Evolutionary conservation across 306 rosid genomes (phyloP).

Genomic region (Ormosia emarginata): DNA sequence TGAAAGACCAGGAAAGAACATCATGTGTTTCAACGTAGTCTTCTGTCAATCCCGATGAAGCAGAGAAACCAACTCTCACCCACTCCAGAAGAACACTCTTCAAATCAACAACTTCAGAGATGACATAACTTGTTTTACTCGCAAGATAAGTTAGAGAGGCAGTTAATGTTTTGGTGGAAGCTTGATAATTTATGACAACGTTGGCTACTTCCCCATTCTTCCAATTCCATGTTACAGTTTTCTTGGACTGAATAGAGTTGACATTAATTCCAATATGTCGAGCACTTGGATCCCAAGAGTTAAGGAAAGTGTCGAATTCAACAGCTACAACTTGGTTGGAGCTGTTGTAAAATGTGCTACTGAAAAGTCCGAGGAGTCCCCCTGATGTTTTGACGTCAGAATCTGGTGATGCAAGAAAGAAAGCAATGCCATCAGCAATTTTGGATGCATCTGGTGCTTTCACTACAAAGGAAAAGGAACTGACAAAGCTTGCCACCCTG

Average conservation of each 20-base stretch:
- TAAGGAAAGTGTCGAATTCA: neutral
- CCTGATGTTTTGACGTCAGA: too few relatives aligned
- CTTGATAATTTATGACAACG: neutral
- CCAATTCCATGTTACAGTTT: neutral
- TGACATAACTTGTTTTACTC: too few relatives aligned
- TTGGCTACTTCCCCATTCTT: neutral
- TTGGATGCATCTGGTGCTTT: neutral
- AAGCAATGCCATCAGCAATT: neutral
- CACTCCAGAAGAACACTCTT: neutral
- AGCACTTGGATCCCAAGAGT: neutral
- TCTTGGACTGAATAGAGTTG: neutral
- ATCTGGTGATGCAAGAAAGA: neutral
- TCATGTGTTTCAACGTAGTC: neutral
- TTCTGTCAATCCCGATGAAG: neutral
- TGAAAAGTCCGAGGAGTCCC: neutral
- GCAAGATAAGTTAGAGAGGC: neutral
- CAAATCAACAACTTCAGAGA: neutral
- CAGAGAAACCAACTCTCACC: neutral
- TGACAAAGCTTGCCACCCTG: neutral
- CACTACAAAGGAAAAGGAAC: neutral
- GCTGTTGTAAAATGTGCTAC: neutral
- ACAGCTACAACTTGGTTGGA: neutral
- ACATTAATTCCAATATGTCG: neutral
- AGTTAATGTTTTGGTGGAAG: neutral
- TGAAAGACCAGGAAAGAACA: neutral